Conservation (phyloP, 805 yeast species). For the Candida insectorum region DNA sequence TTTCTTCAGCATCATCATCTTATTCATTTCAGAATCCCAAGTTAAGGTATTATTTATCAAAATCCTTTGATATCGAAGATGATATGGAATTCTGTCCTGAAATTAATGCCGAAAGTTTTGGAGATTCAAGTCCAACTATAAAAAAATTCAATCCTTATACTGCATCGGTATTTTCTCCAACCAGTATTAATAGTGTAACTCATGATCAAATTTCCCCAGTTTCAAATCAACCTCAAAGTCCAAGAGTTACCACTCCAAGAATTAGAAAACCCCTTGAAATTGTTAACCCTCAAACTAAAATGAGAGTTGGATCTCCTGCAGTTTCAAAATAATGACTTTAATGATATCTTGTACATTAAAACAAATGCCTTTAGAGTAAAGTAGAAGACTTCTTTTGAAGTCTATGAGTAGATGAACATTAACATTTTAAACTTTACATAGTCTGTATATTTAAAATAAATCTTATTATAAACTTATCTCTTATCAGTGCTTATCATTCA, state of each 20-base stretch:
- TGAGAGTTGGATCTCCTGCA: constrained; percentile 53
- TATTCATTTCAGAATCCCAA: constrained; percentile 46
- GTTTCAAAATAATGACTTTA: constrained; percentile 13
- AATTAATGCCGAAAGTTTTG: constrained; percentile 33
- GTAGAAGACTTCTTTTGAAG: too few species aligned
- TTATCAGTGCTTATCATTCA: too few species aligned
- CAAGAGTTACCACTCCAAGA: constrained; percentile 54
- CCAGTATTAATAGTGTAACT: constrained; percentile 11
- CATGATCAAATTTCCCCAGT: constrained; percentile 7
- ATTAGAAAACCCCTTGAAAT: constrained; percentile 59
- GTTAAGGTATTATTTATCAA: constrained; percentile 54
- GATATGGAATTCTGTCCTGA: constrained; percentile 67
- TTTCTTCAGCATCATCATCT: constrained; percentile 13
- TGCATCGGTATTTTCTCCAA: constrained; percentile 58
- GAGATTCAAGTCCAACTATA: constrained; percentile 33
- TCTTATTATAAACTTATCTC: too few species aligned
- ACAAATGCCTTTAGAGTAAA: too few species aligned
- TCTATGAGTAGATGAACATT: too few species aligned
- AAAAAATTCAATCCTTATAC: constrained; percentile 68
- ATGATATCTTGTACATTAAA: too few species aligned
- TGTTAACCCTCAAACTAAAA: constrained; percentile 58
- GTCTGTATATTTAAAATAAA: too few species aligned
- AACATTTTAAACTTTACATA: too few species aligned
- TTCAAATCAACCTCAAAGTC: constrained; percentile 21
- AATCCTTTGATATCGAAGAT: constrained; percentile 60